Percentiles rank a stretch among this genome's conserved stretches.
Evolutionary conservation across 75 land plant species (phyloP).

Genomic region (Selaginella tamariscina): DNA sequence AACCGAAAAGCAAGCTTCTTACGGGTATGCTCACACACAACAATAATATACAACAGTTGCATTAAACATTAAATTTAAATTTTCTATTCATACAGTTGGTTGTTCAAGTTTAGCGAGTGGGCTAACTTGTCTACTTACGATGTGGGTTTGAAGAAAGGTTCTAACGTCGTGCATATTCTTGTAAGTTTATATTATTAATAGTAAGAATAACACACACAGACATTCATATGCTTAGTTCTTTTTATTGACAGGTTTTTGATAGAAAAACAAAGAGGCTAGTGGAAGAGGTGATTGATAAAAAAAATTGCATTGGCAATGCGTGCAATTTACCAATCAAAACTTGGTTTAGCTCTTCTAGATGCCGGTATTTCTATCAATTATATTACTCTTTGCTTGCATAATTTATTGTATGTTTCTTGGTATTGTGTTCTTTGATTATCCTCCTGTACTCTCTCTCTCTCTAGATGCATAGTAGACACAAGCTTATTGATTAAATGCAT

Average conservation of each 20-base stretch:
- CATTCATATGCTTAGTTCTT: background rate
- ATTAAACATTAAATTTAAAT: no score
- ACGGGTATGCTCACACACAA: constrained; percentile 64
- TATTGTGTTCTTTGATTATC: no score
- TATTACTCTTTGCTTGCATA: background rate
- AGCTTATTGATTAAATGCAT: no score
- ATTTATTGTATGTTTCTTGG: background rate
- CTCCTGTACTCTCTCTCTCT: no score
- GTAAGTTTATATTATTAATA: constrained; percentile 34
- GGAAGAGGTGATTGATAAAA: constrained; percentile 80
- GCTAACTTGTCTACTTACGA: constrained; percentile 73
- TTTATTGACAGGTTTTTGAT: constrained; percentile 58
- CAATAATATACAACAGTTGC: no score
- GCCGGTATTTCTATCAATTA: constrained; percentile 31
- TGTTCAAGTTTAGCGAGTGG: constrained; percentile 98
- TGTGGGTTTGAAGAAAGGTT: constrained; percentile 54
- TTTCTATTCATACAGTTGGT: constrained; percentile 47
- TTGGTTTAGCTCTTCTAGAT: constrained; percentile 72
- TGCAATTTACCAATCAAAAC: constrained; percentile 83
- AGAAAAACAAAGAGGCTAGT: constrained; percentile 69
- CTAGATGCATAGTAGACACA: no score
- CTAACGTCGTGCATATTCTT: constrained; percentile 70
- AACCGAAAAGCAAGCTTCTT: constrained; percentile 86
- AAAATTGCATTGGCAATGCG: constrained; percentile 79
- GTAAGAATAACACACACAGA: no score